phyloP scores from a whole-genome alignment of 345 rosid species.

The Moricandia arvensis region DNA sequence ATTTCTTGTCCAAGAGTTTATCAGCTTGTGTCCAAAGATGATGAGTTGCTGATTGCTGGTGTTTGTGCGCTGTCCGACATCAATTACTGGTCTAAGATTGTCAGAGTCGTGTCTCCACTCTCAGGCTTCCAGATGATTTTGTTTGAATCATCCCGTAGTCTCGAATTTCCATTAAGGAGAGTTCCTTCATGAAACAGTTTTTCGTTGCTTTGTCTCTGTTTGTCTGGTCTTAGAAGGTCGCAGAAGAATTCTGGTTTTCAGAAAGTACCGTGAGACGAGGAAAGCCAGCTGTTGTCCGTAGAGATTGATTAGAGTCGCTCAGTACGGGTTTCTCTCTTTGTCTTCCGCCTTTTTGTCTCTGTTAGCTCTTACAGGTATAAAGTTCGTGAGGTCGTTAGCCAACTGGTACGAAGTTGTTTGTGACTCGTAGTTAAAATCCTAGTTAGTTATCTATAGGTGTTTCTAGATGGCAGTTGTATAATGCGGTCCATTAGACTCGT shows the following conservation, averaged over 20 bases:
- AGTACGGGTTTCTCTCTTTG: slow-evolving; percentile 44
- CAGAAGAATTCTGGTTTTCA: slow-evolving; percentile 70
- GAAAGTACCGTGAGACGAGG: slow-evolving; percentile 94
- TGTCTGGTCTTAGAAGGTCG: slow-evolving; percentile 64
- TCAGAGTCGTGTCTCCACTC: no score
- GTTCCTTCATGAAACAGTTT: not conserved
- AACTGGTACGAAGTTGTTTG: slow-evolving; percentile 1
- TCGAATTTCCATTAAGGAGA: not conserved
- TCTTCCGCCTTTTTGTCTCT: slow-evolving; percentile 11
- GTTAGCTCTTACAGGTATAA: not conserved
- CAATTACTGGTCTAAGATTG: slow-evolving; percentile 86
- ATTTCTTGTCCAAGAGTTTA: no score
- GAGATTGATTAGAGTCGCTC: slow-evolving; percentile 97
- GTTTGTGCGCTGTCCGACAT: no score
- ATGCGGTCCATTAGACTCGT: not conserved
- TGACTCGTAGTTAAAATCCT: not conserved
- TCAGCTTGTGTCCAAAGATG: no score
- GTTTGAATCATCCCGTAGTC: not conserved
- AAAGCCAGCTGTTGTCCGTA: slow-evolving; percentile 61
- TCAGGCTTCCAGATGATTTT: slow-evolving; percentile 14
- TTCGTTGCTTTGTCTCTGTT: not conserved
- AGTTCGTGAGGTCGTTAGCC: slow-evolving; percentile 5
- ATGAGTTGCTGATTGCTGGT: no score
- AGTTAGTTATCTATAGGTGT: slow-evolving; percentile 9
- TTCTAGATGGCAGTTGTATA: not conserved